Evolutionary conservation across 345 rosid genomes (phyloP).

Genomic region (Pistacia vera): DNA sequence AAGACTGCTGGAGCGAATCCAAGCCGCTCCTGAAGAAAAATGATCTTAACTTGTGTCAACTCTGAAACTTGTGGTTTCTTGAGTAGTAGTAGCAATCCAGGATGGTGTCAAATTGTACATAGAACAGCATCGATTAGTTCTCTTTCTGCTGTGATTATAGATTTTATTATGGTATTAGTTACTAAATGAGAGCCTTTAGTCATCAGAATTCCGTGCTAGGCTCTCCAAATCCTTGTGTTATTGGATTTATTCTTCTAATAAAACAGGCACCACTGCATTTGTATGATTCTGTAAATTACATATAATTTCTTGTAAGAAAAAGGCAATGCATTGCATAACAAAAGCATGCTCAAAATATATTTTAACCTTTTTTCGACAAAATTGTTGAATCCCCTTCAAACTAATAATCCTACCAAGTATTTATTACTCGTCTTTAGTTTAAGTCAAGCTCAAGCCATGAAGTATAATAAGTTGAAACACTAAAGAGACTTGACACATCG

Average conservation of each 20-base stretch:
- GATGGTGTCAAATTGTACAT: slow-evolving; percentile 6
- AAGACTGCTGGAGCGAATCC: slow-evolving; percentile 45
- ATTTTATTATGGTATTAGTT: background rate
- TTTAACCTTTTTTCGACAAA: no score
- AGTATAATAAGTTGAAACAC: no score
- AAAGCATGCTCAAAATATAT: no score
- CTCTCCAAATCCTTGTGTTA: background rate
- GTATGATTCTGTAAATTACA: background rate
- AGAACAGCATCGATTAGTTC: background rate
- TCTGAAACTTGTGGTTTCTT: background rate
- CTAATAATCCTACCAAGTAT: background rate
- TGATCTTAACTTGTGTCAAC: background rate
- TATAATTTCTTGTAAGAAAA: no score
- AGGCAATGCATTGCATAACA: no score
- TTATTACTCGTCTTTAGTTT: background rate
- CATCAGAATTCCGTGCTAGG: no score
- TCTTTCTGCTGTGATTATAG: background rate
- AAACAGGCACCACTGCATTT: background rate
- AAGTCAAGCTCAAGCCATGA: no score
- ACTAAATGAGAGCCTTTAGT: background rate
- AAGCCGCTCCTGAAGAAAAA: slow-evolving; percentile 22
- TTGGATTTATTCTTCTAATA: background rate
- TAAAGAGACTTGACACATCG: background rate
- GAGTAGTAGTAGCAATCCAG: background rate
- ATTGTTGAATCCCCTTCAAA: no score